Conservation (phyloP, 768 basidiomycete species). For the Leucocoprinus leucothites region DNA sequence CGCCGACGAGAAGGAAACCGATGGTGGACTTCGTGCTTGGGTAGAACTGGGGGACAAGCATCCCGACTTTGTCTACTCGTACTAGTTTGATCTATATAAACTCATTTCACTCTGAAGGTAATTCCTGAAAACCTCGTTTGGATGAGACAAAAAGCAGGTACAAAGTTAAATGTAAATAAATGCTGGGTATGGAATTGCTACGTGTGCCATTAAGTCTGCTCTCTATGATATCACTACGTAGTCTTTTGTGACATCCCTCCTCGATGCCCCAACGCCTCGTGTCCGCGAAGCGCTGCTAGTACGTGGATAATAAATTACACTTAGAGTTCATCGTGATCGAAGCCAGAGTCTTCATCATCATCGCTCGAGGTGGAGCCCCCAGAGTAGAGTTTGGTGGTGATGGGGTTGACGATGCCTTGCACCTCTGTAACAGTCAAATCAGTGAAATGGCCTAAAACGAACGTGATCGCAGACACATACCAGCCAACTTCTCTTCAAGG, state of each 20-base stretch:
- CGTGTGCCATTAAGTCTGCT: conserved; percentile 1
- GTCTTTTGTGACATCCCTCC: conserved; percentile 7
- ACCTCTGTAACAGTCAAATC: conserved; percentile 40
- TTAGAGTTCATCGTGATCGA: conserved; percentile 50
- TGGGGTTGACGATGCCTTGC: conserved; percentile 75
- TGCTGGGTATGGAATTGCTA: conserved; percentile 4
- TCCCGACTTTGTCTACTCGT: conserved; percentile 32
- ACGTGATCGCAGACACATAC: too few relatives aligned
- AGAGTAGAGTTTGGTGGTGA: conserved; percentile 78
- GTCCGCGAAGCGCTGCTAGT: conserved; percentile 9
- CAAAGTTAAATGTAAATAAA: conserved; percentile 3
- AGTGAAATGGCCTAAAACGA: not conserved
- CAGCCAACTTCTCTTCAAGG: conserved; percentile 84
- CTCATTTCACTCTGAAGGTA: not conserved
- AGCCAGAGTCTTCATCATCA: conserved; percentile 37
- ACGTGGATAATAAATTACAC: conserved; percentile 5
- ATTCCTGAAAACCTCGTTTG: not conserved
- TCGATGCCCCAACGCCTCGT: conserved; percentile 8
- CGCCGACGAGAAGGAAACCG: conserved; percentile 22
- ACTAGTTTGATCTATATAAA: conserved; percentile 9
- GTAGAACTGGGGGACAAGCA: conserved; percentile 32
- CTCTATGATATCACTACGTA: conserved; percentile 9
- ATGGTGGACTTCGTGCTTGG: conserved; percentile 27
- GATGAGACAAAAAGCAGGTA: not conserved
- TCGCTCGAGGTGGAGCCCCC: conserved; percentile 30